Evolutionary conservation across 805 yeast species (phyloP).

Genomic region (Yarrowia sp.): DNA sequence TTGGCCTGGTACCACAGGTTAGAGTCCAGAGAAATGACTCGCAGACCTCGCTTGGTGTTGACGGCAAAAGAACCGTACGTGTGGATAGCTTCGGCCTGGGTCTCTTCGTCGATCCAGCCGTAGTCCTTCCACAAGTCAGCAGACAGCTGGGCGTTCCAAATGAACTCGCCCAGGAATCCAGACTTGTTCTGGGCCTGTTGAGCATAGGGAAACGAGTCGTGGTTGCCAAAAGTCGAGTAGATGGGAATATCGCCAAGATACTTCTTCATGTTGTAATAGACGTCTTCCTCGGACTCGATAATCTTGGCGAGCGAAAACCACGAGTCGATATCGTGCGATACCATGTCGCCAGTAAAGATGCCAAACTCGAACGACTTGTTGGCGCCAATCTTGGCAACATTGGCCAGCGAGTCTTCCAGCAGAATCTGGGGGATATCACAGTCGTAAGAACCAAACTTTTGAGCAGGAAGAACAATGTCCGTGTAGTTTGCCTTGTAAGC

Average conservation of each 20-base stretch:
- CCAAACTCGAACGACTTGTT: slow-evolving; percentile 52
- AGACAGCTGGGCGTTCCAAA: slow-evolving; percentile 49
- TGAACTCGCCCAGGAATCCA: slow-evolving; percentile 44
- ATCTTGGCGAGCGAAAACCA: slow-evolving; percentile 49
- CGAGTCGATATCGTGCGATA: slow-evolving; percentile 54
- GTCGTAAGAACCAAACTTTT: slow-evolving; percentile 57
- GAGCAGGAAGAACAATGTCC: slow-evolving; percentile 49
- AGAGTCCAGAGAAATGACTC: slow-evolving; percentile 60
- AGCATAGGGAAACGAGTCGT: slow-evolving; percentile 70
- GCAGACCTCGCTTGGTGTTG: slow-evolving; percentile 53
- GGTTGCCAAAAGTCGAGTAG: slow-evolving; percentile 64
- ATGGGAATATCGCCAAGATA: slow-evolving; percentile 53
- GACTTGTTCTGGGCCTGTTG: slow-evolving; percentile 56
- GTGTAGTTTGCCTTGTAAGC: slow-evolving; percentile 14
- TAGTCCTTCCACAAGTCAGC: slow-evolving; percentile 48
- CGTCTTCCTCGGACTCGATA: slow-evolving; percentile 48
- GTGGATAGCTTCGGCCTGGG: slow-evolving; percentile 35
- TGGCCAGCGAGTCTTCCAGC: slow-evolving; percentile 54
- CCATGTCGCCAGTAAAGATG: slow-evolving; percentile 69
- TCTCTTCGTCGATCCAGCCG: slow-evolving; percentile 44
- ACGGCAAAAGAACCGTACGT: slow-evolving; percentile 60
- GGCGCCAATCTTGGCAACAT: slow-evolving; percentile 41
- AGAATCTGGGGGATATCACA: slow-evolving; percentile 67
- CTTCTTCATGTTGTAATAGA: slow-evolving; percentile 52
- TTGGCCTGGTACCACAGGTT: slow-evolving; percentile 66